Percentiles rank a stretch among this genome's conserved stretches.
Evolutionary conservation across 192 early-diverging fungal species (phyloP).

Genomic region (Podila horticola): DNA sequence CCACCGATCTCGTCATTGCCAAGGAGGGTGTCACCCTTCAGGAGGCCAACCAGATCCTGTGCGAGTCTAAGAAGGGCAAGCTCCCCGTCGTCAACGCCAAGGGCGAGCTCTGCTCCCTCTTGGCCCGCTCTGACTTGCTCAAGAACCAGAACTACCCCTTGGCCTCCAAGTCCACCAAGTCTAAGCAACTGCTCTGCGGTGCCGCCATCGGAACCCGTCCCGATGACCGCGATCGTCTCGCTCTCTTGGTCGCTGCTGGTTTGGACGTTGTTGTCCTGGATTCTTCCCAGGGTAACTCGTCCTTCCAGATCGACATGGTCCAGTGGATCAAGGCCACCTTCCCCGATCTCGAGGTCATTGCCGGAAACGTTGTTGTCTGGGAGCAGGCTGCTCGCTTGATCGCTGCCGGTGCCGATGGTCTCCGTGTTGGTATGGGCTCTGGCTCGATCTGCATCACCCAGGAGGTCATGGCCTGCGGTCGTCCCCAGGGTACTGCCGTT

Average conservation of each 20-base stretch:
- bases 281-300: slow-evolving; percentile 95
- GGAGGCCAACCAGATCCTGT: slow-evolving; percentile 91
- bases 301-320: slow-evolving; percentile 96
- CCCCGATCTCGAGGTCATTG: slow-evolving; percentile 84
- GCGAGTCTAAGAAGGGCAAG: slow-evolving; percentile 95
- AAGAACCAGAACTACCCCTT: slow-evolving; percentile 97
- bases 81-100: slow-evolving; percentile 91
- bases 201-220: slow-evolving; percentile 93
- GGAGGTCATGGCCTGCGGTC: slow-evolving; percentile 98
- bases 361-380: slow-evolving; percentile 97
- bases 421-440: slow-evolving; percentile 97
- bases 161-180: slow-evolving; percentile 82
- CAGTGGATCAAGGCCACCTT: slow-evolving; percentile 90
- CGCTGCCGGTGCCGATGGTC: slow-evolving; percentile 92
- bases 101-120: slow-evolving; percentile 87
- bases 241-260: slow-evolving; percentile 90
- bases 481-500: slow-evolving; percentile 97
- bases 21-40: slow-evolving; percentile 87
- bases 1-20: slow-evolving; percentile 87
- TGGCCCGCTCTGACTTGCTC: slow-evolving; percentile 94
- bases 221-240: slow-evolving; percentile 87
- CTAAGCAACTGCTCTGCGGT: slow-evolving; percentile 93
- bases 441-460: slow-evolving; percentile 99
- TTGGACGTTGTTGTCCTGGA: slow-evolving; percentile 97
- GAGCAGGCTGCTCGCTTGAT: slow-evolving; percentile 94